These are phyloP conservation scores for Lipomyces mesembrius DNA, from an alignment of 805 yeast genomes.

Conservation along the genomic window DNA sequence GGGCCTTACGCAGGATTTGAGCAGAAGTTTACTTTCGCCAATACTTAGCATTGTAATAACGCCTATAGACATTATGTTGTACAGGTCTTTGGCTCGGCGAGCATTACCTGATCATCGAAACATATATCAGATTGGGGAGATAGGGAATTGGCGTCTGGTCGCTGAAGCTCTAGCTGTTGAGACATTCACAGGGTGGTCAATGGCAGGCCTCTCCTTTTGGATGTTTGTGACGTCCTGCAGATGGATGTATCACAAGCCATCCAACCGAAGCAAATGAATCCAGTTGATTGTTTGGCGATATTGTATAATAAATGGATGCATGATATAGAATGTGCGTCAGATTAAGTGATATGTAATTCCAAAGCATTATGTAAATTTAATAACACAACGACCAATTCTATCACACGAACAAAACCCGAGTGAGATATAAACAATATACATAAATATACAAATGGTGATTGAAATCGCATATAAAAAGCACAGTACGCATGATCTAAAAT, in stretches of 20 bases:
- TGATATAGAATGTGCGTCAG: not conserved
- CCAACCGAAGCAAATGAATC: not conserved
- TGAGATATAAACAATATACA: not conserved
- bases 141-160: constrained; percentile 14
- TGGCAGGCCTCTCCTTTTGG: constrained; percentile 3
- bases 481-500: not conserved
- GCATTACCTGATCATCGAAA: not conserved
- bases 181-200: constrained; percentile 5
- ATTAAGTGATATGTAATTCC: not conserved
- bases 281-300: not conserved
- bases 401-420: not conserved
- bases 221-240: not conserved
- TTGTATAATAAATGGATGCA: not conserved
- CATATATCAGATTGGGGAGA: constrained; percentile 9
- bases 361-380: not conserved
- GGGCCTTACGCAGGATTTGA: not conserved
- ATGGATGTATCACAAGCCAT: not conserved
- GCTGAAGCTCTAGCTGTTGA: constrained; percentile 4
- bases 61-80: not conserved
- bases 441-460: not conserved
- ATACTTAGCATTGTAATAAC: not conserved
- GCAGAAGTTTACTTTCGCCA: not conserved
- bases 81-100: constrained; percentile 1
- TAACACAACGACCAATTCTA: not conserved
- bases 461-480: not conserved